These are phyloP conservation scores for Vanrija pseudolonga DNA, from an alignment of 1,284 basidiomycete species.

Conservation along the genomic window DNA sequence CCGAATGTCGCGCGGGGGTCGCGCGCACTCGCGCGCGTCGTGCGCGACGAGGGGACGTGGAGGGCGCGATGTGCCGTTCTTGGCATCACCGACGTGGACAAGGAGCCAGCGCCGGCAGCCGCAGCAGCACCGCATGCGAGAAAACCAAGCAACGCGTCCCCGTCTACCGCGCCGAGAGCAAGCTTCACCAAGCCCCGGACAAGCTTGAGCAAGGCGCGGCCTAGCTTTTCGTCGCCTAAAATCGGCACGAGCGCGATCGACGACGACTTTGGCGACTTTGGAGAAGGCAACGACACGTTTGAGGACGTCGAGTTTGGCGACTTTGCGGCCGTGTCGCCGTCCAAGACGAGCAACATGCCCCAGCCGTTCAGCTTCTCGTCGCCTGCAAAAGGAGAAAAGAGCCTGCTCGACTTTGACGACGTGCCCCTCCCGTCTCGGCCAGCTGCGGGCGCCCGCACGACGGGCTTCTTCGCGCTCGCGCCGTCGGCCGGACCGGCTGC, in stretches of 20 bases:
- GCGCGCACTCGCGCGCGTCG: constrained; percentile 62
- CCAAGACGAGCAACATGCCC: constrained; percentile 9
- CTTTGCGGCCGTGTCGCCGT: constrained; percentile 50
- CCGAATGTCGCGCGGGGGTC: constrained; percentile 67
- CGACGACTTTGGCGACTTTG: constrained; percentile 45
- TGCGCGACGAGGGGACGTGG: constrained; percentile 71
- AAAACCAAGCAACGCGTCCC: not conserved
- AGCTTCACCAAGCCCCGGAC: constrained; percentile 15
- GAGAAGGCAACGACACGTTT: constrained; percentile 31
- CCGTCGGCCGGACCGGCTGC: constrained; percentile 13
- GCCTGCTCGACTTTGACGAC: constrained; percentile 48
- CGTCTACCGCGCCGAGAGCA: constrained; percentile 12
- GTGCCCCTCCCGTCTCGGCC: constrained; percentile 46
- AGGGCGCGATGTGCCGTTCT: constrained; percentile 64
- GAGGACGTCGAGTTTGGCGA: constrained; percentile 87
- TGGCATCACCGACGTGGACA: constrained; percentile 44
- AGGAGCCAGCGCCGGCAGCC: not conserved
- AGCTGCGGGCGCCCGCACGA: constrained; percentile 23
- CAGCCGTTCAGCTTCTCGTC: constrained; percentile 35
- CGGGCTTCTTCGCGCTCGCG: constrained; percentile 48
- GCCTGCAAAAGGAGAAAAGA: constrained; percentile 23
- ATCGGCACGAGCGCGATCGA: constrained; percentile 9
- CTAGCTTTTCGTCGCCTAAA: not conserved
- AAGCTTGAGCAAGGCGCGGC: not conserved
- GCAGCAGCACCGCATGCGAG: too few species aligned